These are phyloP conservation scores for Candida freyschussii DNA, from an alignment of 1,139 yeast genomes.

Conservation along the genomic window DNA sequence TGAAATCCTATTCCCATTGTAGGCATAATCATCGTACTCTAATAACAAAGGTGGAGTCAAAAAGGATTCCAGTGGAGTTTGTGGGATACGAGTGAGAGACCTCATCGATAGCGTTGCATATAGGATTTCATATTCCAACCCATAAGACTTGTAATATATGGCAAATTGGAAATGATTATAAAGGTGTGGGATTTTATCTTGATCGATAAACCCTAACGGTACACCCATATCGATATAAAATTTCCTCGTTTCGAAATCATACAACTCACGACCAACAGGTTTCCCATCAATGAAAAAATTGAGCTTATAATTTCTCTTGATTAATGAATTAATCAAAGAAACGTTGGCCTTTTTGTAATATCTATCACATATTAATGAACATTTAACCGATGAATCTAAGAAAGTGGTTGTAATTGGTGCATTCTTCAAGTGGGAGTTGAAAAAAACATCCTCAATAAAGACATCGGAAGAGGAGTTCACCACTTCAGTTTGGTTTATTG, in stretches of 20 bases:
- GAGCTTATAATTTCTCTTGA: slow-evolving; percentile 25
- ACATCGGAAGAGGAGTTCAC: slow-evolving; percentile 2
- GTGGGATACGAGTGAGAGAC: slow-evolving; percentile 23
- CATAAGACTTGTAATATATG: slow-evolving; percentile 22
- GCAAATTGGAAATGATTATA: slow-evolving; percentile 28
- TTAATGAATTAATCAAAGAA: slow-evolving; percentile 22
- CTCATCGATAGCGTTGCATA: slow-evolving; percentile 24
- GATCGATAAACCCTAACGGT: slow-evolving; percentile 27
- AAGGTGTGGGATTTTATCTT: slow-evolving; percentile 25
- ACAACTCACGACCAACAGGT: slow-evolving; percentile 26
- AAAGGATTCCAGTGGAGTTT: slow-evolving; percentile 18
- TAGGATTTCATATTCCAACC: slow-evolving; percentile 21
- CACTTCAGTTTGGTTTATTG: slow-evolving; percentile 11
- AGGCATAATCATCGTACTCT: slow-evolving; percentile 20
- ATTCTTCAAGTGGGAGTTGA: slow-evolving; percentile 17
- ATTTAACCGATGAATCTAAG: slow-evolving; percentile 11
- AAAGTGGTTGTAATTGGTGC: slow-evolving; percentile 23
- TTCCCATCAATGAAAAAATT: slow-evolving; percentile 27
- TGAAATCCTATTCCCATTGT: slow-evolving; percentile 25
- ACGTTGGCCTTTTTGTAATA: slow-evolving; percentile 22
- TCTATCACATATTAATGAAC: slow-evolving; percentile 21
- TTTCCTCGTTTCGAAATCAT: slow-evolving; percentile 23
- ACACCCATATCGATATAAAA: slow-evolving; percentile 25
- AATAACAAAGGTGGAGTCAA: slow-evolving; percentile 23
- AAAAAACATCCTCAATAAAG: slow-evolving; percentile 15